Conservation (phyloP, 495 filamentous ascomycete genomes). For the Xylaria bambusicola region DNA sequence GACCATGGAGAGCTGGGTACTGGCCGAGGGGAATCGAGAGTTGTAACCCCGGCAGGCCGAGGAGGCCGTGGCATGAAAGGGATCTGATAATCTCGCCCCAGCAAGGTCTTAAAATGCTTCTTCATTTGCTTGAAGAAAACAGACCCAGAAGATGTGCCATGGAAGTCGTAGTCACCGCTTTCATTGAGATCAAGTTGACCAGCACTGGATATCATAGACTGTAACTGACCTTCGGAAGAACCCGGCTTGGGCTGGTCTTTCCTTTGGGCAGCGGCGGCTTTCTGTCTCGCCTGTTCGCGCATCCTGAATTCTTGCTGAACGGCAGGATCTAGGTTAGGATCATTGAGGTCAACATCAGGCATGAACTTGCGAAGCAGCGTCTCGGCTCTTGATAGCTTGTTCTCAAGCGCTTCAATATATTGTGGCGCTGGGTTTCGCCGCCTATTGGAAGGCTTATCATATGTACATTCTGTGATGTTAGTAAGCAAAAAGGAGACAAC, state of each 20-base stretch:
- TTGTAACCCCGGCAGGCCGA: constrained; percentile 38
- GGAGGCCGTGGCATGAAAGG: constrained; percentile 51
- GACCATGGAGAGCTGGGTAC: constrained; percentile 57
- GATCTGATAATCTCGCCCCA: constrained; percentile 54
- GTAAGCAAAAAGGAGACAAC: neutral
- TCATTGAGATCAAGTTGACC: constrained; percentile 92
- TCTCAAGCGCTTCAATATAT: constrained; percentile 90
- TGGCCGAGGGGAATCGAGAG: constrained; percentile 73
- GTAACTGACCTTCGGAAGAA: constrained; percentile 68
- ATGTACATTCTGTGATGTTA: constrained; percentile 77
- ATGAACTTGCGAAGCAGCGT: constrained; percentile 74
- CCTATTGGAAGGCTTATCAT: constrained; percentile 96
- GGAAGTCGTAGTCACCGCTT: constrained; percentile 89
- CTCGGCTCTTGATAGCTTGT: constrained; percentile 80
- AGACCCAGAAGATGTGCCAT: constrained; percentile 88
- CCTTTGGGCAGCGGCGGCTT: constrained; percentile 35
- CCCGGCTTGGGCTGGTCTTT: constrained; percentile 41
- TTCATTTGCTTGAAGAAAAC: constrained; percentile 84
- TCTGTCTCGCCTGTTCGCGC: constrained; percentile 44
- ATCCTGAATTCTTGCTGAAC: constrained; percentile 60
- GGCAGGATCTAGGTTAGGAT: constrained; percentile 74
- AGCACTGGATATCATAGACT: constrained; percentile 92
- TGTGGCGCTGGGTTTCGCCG: constrained; percentile 92
- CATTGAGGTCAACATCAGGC: constrained; percentile 81
- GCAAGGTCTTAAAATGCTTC: constrained; percentile 71